These are phyloP conservation scores for Neostapfia colusana DNA, from an alignment of 176 grass and related monocot species.

Conservation along the genomic window DNA sequence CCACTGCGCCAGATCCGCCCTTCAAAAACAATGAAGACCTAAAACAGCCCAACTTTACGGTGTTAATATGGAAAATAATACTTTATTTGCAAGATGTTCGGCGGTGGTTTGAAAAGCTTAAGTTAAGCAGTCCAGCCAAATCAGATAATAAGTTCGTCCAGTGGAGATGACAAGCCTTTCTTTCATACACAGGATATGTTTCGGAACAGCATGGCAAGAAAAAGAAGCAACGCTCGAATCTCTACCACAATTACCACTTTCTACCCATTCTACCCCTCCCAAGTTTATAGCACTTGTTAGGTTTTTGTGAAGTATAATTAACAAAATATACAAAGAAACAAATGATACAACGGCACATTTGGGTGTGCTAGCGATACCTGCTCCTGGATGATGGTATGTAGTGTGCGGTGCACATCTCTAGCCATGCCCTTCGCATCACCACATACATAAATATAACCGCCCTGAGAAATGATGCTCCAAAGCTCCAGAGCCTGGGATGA, in stretches of 20 bases:
- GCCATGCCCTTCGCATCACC: conserved; percentile 97
- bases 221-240: not conserved
- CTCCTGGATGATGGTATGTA: conserved; percentile 80
- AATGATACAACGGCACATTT: not conserved
- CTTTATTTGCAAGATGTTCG: not conserved
- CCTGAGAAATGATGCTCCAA: conserved; percentile 81
- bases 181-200: not conserved
- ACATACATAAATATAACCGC: conserved; percentile 87
- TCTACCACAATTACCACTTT: not conserved
- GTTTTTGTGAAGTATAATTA: not conserved
- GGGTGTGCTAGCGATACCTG: conserved; percentile 50
- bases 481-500: conserved; percentile 63
- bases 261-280: not conserved
- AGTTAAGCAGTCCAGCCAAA: not conserved
- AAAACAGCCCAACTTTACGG: not conserved
- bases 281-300: not conserved
- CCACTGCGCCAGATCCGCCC: too few species aligned
- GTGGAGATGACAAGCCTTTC: not conserved
- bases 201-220: not conserved
- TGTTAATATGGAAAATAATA: not conserved
- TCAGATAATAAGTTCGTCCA: not conserved
- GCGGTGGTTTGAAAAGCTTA: conserved; percentile 6
- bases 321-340: conserved; percentile 14
- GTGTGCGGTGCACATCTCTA: conserved; percentile 78
- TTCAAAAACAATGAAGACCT: too few species aligned